Evolutionary conservation across 2,329 filamentous ascomycete species (phyloP).

Genomic region (Laburnicola sp.): DNA sequence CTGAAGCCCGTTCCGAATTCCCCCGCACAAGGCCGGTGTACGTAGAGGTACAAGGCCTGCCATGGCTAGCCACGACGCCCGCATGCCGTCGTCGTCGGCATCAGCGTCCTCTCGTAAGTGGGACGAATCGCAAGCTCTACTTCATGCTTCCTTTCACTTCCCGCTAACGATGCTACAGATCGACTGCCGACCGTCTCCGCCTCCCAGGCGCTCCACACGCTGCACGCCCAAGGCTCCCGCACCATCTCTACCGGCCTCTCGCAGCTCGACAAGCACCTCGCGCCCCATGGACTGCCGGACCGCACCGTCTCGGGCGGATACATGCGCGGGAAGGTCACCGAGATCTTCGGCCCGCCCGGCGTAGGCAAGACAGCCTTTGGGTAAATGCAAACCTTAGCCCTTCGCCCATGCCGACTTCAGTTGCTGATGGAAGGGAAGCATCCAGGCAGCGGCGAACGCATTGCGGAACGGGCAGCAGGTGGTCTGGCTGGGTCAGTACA

Average conservation of each 20-base stretch:
- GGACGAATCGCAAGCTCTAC: background rate
- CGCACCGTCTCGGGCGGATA: constrained; percentile 57
- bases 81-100: constrained; percentile 32
- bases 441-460: constrained; percentile 69
- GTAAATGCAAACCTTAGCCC: constrained; percentile 54
- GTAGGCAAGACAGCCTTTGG: constrained; percentile 82
- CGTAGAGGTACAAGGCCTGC: constrained; percentile 7
- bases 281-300: constrained; percentile 28
- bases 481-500: constrained; percentile 77
- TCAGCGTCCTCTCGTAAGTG: constrained; percentile 45
- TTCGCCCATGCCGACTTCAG: constrained; percentile 16
- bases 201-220: constrained; percentile 67
- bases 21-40: constrained; percentile 1
- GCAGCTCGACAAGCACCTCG: constrained; percentile 52
- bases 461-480: constrained; percentile 65
- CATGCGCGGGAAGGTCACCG: constrained; percentile 75
- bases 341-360: constrained; percentile 86
- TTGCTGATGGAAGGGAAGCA: constrained; percentile 53
- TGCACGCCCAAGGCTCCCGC: constrained; percentile 56
- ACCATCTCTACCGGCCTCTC: constrained; percentile 53
- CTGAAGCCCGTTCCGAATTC: constrained; percentile 2
- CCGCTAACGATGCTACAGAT: constrained; percentile 55
- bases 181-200: constrained; percentile 77
- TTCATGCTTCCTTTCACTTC: background rate
- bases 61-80: constrained; percentile 38